Evolutionary conservation across 2,329 filamentous ascomycete species (phyloP).

Genomic region (Botrytis cinerea): DNA sequence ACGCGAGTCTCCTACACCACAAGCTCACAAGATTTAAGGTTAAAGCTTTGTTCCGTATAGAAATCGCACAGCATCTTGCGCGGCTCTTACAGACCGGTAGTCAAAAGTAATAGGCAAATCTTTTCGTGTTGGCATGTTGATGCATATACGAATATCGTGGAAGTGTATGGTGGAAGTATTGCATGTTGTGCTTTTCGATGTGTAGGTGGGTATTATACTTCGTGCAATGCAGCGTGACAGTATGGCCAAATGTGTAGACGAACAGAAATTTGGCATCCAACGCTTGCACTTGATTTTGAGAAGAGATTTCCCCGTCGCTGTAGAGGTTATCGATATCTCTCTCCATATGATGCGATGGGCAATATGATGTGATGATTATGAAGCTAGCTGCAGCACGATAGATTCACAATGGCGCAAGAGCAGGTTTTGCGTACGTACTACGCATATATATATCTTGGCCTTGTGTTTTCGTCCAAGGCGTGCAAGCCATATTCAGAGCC

Average conservation of each 20-base stretch:
- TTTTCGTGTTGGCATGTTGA: neutral
- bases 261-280: neutral
- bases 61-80: neutral
- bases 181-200: neutral
- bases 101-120: neutral
- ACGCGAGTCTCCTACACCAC: constrained; percentile 8
- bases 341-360: neutral
- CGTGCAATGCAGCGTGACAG: neutral
- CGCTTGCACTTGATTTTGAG: neutral
- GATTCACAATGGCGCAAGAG: neutral
- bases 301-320: neutral
- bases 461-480: neutral
- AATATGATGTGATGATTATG: neutral
- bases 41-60: neutral
- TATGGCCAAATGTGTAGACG: too few relatives aligned
- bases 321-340: neutral
- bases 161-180: neutral
- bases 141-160: neutral
- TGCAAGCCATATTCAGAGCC: neutral
- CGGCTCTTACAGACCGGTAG: neutral
- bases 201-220: neutral
- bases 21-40: constrained; percentile 4
- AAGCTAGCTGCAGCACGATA: neutral
- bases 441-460: neutral
- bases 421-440: neutral